Evolutionary conservation across 495 filamentous ascomycete genomes (phyloP).

Genomic region (Lasiosphaeriaceae sp.): DNA sequence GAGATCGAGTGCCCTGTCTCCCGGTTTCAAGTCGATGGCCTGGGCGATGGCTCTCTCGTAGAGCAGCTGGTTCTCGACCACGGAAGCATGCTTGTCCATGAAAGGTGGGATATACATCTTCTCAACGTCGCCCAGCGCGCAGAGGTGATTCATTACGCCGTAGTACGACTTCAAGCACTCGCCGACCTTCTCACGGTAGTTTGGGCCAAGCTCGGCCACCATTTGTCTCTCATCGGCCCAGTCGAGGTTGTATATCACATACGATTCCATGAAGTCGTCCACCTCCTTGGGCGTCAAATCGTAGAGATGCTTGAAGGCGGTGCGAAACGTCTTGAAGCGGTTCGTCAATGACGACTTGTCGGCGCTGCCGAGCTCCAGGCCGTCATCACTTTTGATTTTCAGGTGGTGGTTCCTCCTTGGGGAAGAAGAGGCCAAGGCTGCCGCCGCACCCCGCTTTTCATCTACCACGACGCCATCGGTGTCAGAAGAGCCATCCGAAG

Average conservation of each 20-base stretch:
- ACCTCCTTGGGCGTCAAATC: conserved; percentile 56
- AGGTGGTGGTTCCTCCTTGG: conserved; percentile 4
- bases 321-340: conserved; percentile 52
- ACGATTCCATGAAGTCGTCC: conserved; percentile 63
- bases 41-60: conserved; percentile 56
- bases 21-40: conserved; percentile 48
- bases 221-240: conserved; percentile 58
- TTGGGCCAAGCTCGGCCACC: conserved; percentile 51
- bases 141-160: conserved; percentile 60
- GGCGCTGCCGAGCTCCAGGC: conserved; percentile 6
- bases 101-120: conserved; percentile 67
- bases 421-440: background rate
- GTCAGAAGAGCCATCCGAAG: conserved; percentile 16
- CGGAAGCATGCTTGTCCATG: conserved; percentile 54
- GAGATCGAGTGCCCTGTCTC: conserved; percentile 54
- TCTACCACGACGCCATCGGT: conserved; percentile 15
- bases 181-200: conserved; percentile 57
- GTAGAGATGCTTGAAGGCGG: conserved; percentile 53
- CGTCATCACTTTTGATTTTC: background rate
- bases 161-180: conserved; percentile 60
- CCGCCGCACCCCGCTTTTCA: conserved; percentile 11
- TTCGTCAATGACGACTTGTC: conserved; percentile 51
- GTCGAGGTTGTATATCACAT: conserved; percentile 63
- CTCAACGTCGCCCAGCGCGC: conserved; percentile 62
- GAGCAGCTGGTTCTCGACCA: conserved; percentile 52